Evolutionary conservation across 805 yeast species (phyloP), one percentile per base, ranked within the genome.

Genomic region (Candida andamanensis): DNA sequence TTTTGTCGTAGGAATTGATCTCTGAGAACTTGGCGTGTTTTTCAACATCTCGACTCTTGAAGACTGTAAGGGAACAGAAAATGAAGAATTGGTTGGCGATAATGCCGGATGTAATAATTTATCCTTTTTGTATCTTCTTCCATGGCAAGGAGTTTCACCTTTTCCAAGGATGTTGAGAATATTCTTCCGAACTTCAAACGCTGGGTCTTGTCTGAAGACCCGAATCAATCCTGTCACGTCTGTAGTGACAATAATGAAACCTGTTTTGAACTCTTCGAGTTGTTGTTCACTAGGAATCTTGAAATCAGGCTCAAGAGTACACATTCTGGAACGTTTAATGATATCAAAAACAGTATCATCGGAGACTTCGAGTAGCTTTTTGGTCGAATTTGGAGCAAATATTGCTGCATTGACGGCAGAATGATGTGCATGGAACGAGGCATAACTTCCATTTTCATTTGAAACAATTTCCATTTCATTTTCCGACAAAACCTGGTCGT

Each of bases 321-420:
- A 35, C 24, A 33, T 29, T 32, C 41, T 39, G 3, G 50, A 57
- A 20, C 63, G 40, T 30, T 47, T 56, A 12, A 49, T 45, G 32
- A 84, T 51, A 39, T 85, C 95, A 54, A 72, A 85, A 4, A 89
- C 75, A 7, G 83, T 75, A 54, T 87, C 97, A 48, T 83, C 83
- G 1, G 95, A 80, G 24, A 78, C 60, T 28, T 81, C 78, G 24
- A 89, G 54, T 10, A 80, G 59, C 40, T 75, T 77, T 29, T 73
- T 65, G 0, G 95, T 81, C 4, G 65, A 63, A 13, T 72, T 59
- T 0, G 96, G 95, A 1, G 94, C 95, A 57, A 86, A 74, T 1
- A 76, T 47, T 0, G 95, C 89, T 23, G 73, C 76, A 25, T 90
- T 87, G 20, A 86, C 84, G 21, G 75, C 71, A 1, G 79, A 60